Percentiles rank a stretch among this genome's conserved stretches.
These are phyloP conservation scores for Russula compacta DNA, from an alignment of 768 basidiomycete species.

Conservation along the genomic window DNA sequence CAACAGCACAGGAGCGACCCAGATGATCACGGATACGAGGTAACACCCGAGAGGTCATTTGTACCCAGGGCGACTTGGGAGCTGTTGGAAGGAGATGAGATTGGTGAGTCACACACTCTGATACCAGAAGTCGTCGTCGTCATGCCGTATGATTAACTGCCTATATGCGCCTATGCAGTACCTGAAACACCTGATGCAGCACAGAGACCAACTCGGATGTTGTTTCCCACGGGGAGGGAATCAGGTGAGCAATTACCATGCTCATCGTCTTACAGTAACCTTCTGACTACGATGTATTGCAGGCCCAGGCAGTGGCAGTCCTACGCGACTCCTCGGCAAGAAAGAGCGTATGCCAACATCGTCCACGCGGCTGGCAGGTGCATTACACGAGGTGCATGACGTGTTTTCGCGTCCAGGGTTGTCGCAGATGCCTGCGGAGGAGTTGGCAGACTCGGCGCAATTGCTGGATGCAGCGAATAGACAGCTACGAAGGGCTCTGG, in stretches of 20 bases:
- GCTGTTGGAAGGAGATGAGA: slow-evolving; percentile 4
- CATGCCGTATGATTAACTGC: too few relatives aligned
- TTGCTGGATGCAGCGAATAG: not conserved
- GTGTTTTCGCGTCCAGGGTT: not conserved
- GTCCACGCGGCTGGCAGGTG: not conserved
- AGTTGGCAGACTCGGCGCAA: not conserved
- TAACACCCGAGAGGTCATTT: slow-evolving; percentile 4
- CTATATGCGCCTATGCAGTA: not conserved
- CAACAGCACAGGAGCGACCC: not conserved
- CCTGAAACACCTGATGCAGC: slow-evolving; percentile 12
- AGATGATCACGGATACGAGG: not conserved
- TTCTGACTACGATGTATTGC: not conserved
- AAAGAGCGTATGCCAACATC: not conserved
- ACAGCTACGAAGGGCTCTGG: not conserved
- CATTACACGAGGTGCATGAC: slow-evolving; percentile 1
- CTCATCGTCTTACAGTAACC: not conserved
- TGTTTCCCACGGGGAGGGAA: not conserved
- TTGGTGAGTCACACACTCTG: not conserved
- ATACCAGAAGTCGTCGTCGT: not conserved
- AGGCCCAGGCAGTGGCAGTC: not conserved
- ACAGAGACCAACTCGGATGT: not conserved
- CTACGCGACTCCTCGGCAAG: not conserved
- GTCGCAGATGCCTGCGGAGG: not conserved
- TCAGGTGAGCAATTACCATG: not conserved
- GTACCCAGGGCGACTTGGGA: not conserved